Evolutionary conservation across 352 stramenopile species (phyloP), one percentile per base, ranked within the genome.

Genomic region (Nothophytophthora sp.): DNA sequence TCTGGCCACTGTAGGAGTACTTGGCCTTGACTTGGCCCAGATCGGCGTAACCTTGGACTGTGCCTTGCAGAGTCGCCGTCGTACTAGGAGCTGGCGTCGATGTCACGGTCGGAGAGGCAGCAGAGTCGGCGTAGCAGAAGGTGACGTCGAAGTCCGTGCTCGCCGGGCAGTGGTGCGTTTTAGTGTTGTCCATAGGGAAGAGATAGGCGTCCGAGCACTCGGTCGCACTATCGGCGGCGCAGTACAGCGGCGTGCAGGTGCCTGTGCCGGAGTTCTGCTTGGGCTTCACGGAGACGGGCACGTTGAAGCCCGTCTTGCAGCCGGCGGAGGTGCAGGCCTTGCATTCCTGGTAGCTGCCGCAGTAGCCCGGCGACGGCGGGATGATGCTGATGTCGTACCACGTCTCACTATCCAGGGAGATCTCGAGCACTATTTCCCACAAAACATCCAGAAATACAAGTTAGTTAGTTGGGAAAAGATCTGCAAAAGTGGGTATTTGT

Each of bases 301-400:
- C 63, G 42, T 88, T 88, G 55, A 73, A 88, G n/a, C 76, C 76
- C 27, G 39, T 70, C 37, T 67, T 73, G 39, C 56, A 40, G 9
- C 7, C 29, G 36, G 19, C 36, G 6, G 63, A 72, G 25, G 38
- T 37, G n/a, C 50, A 63, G 8, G 7, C 44, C 40, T 69, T 69
- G 64, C 76, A 88, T 4, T 56, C 52, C 13, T 60, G 53, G 37
- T 65, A 71, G 50, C 60, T 74, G 5, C 1, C 4, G 50, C 71
- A 81, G 12, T 33, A 55, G 27, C 51, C 64, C 11, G 67, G 52
- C 22, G 53, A 19, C 3, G 73, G 73, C 5, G 74, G 72, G 53
- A 90, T 87, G 49, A 73, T 73, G 49, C 76, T 86, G 24, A 90
- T 65, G 44, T 90, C 79, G 50, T 73, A 77, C 74, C 74, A 88